Conservation (phyloP, 2,329 filamentous ascomycete genomes). For the Thielaviopsis ethacetica region DNA sequence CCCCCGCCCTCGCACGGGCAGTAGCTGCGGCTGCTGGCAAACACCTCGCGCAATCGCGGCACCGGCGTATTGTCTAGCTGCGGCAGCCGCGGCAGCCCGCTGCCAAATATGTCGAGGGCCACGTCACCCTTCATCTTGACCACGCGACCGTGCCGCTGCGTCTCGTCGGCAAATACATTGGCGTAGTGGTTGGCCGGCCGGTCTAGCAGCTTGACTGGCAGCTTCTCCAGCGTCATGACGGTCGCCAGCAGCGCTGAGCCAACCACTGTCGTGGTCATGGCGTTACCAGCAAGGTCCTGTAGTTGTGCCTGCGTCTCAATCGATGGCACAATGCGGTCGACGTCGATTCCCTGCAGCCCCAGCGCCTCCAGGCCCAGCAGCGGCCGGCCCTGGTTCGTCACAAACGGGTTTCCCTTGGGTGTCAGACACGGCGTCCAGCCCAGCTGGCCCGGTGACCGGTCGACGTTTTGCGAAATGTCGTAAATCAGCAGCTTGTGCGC, state of each 20-base stretch:
- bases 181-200: constrained; percentile 2
- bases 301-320: constrained; percentile 44
- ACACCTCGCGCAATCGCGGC: background rate
- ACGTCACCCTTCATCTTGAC: background rate
- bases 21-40: constrained; percentile 13
- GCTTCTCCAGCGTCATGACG: constrained; percentile 24
- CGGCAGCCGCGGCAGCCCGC: background rate
- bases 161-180: background rate
- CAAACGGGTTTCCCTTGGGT: constrained; percentile 43
- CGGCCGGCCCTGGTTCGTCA: constrained; percentile 42
- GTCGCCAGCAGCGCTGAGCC: constrained; percentile 44
- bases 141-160: background rate
- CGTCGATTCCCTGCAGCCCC: constrained; percentile 50
- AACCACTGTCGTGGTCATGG: constrained; percentile 61
- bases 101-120: background rate
- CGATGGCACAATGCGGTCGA: constrained; percentile 45
- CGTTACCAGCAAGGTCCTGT: constrained; percentile 60
- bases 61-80: background rate
- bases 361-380: constrained; percentile 48
- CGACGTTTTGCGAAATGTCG: constrained; percentile 59
- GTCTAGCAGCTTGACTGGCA: background rate
- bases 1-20: constrained; percentile 21
- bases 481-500: constrained; percentile 28
- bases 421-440: constrained; percentile 54
- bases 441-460: constrained; percentile 35